Evolutionary conservation across 2,329 filamentous ascomycete genomes (phyloP).

Genomic region (Moelleriella libera): DNA sequence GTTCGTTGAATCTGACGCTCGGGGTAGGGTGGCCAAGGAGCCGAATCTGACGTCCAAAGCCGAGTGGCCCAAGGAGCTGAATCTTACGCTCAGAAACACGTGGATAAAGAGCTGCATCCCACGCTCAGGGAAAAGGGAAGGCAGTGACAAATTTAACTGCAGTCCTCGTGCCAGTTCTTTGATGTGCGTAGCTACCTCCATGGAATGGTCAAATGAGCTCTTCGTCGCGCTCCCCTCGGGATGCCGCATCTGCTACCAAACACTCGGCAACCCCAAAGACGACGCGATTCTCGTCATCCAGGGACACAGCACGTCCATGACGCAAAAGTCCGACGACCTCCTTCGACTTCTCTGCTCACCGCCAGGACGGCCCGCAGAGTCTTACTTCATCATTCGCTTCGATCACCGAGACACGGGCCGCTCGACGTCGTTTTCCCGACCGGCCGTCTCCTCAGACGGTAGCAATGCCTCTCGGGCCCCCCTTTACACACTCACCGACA

Average conservation of each 20-base stretch:
- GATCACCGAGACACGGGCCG: background rate
- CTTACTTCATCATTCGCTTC: background rate
- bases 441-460: background rate
- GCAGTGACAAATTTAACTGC: too few relatives aligned
- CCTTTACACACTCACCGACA: constrained; percentile 11
- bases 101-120: too few relatives aligned
- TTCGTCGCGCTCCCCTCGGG: constrained; percentile 12
- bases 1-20: too few relatives aligned
- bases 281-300: background rate
- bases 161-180: too few relatives aligned
- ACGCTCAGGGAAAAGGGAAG: too few relatives aligned
- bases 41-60: too few relatives aligned
- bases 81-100: too few relatives aligned
- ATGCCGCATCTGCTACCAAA: constrained; percentile 16
- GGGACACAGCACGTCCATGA: constrained; percentile 10
- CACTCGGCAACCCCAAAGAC: constrained; percentile 8
- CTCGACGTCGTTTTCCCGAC: background rate
- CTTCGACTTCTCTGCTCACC: constrained; percentile 2
- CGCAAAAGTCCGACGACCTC: constrained; percentile 10
- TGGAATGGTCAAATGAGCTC: constrained; percentile 7
- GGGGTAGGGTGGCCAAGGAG: too few relatives aligned
- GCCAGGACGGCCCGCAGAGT: background rate
- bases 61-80: too few relatives aligned
- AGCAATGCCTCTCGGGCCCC: background rate
- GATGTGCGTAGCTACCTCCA: too few relatives aligned